Conservation (phyloP, 225 moss, liverwort and hornwort species). For the Pseudisothecium myosuroides region DNA sequence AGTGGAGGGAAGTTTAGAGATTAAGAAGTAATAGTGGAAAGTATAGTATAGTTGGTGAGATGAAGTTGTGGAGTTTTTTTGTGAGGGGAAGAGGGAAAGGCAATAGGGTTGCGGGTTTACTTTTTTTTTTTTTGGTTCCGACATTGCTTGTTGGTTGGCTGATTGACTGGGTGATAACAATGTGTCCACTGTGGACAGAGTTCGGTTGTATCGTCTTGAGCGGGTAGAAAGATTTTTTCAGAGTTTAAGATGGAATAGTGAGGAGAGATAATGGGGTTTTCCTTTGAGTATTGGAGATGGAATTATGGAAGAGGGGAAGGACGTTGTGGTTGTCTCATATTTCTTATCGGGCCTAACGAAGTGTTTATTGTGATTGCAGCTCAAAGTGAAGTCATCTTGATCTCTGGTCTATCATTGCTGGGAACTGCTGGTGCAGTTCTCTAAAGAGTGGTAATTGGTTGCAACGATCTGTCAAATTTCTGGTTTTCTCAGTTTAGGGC, state of each 20-base stretch:
- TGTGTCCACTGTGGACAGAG: neutral
- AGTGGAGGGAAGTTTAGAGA: neutral
- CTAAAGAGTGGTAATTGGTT: neutral
- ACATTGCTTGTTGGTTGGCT: neutral
- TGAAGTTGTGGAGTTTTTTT: neutral
- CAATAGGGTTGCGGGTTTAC: neutral
- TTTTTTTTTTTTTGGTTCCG: neutral
- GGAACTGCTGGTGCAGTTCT: slow-evolving; percentile 42
- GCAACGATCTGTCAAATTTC: neutral
- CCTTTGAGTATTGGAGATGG: neutral
- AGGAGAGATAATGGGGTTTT: neutral
- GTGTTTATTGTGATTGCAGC: slow-evolving; percentile 3
- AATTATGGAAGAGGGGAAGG: neutral
- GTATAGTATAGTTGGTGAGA: neutral
- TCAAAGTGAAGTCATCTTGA: slow-evolving; percentile 56
- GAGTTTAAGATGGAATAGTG: neutral
- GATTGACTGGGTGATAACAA: neutral
- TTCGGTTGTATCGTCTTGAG: neutral
- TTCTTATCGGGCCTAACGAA: neutral
- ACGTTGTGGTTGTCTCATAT: neutral
- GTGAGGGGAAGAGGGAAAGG: neutral
- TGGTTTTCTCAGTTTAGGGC: neutral
- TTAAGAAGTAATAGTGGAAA: neutral
- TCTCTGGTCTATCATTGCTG: slow-evolving; percentile 54
- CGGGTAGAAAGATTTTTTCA: neutral